Evolutionary conservation across 805 yeast species (phyloP), one percentile per base, ranked within the genome.

Genomic region (Metschnikowia colocasiae): DNA sequence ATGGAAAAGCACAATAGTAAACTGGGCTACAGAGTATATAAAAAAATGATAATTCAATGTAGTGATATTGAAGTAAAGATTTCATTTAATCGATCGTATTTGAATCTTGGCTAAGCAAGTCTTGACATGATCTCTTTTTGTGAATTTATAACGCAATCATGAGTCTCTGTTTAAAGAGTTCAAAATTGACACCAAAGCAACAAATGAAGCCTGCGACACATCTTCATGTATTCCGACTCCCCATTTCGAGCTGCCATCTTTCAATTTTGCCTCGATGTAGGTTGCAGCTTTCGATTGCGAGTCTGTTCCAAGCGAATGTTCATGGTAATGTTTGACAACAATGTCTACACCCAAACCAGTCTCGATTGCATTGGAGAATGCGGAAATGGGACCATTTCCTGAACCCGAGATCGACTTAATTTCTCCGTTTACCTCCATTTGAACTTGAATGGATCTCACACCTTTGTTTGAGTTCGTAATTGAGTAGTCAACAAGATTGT

Each of bases 141-240:
- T 13, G 10, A 19, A 33, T 3, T 19, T 13, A 8, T 18, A 19
- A 13, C 16, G 18, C 38, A 27, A 29, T 39, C 15, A 39, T 20
- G 35, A 13, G 42, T 46, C 51, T 19, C 47, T 54, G 30, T 55
- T 56, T 50, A 78, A 63, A 41, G 69, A 68, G 59, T 86, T 86
- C 43, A 85, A 71, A 48, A 85, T 75, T 16, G 91, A 81, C 36
- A 83, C 61, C 52, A 85, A 74, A 13, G 92, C 80, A 57, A 78
- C 76, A 59, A 87, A 79, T 5, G 95, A 83, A 40, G 97, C 94
- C 60, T 83, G 85, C 22, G 95, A 84, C 46, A 87, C 94, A 68
- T 91, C 96, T 67, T 83, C 92, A 63, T 88, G 84, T 52, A 89
- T 81, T 61, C 96, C 97, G 49, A 91, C 91, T 69, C 97, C 97